phyloP scores from a whole-genome alignment of 805 yeast species.

The Danielia oregonensis region DNA sequence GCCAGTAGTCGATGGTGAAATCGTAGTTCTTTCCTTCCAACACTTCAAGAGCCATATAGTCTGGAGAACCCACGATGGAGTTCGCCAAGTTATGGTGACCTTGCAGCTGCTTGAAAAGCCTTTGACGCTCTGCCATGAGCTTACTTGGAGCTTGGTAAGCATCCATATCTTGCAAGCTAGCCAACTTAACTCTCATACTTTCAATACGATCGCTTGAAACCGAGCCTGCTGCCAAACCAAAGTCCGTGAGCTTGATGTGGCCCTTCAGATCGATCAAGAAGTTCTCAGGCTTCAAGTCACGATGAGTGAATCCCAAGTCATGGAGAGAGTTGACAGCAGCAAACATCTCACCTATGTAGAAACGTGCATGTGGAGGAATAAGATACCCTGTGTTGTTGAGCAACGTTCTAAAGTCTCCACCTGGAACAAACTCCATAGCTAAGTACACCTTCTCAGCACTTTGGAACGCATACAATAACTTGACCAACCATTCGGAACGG shows the following conservation, averaged over 20 bases:
- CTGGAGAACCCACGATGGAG: conserved; percentile 97
- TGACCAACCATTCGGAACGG: conserved; percentile 93
- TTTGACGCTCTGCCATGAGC: conserved; percentile 82
- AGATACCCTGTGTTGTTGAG: conserved; percentile 89
- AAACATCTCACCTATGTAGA: conserved; percentile 95
- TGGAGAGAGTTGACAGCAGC: conserved; percentile 91
- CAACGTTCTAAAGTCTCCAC: conserved; percentile 95
- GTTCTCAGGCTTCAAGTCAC: conserved; percentile 95
- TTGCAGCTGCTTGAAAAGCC: conserved; percentile 76
- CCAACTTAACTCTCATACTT: conserved; percentile 72
- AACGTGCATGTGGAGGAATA: conserved; percentile 92
- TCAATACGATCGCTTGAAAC: conserved; percentile 91
- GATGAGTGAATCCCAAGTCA: conserved; percentile 91
- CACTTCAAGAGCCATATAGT: conserved; percentile 97
- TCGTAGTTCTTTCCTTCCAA: conserved; percentile 91
- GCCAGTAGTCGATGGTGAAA: conserved; percentile 98
- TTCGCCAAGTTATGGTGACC: conserved; percentile 84
- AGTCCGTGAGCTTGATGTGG: conserved; percentile 90
- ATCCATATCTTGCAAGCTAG: conserved; percentile 71
- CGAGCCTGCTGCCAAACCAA: conserved; percentile 96
- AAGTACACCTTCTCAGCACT: conserved; percentile 84
- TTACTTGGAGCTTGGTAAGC: conserved; percentile 57
- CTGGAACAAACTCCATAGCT: conserved; percentile 99
- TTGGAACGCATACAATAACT: conserved; percentile 90
- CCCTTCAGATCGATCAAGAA: conserved; percentile 87